These are phyloP conservation scores for Termitomyces sp. DNA, from an alignment of 768 basidiomycete genomes.

Conservation along the genomic window DNA sequence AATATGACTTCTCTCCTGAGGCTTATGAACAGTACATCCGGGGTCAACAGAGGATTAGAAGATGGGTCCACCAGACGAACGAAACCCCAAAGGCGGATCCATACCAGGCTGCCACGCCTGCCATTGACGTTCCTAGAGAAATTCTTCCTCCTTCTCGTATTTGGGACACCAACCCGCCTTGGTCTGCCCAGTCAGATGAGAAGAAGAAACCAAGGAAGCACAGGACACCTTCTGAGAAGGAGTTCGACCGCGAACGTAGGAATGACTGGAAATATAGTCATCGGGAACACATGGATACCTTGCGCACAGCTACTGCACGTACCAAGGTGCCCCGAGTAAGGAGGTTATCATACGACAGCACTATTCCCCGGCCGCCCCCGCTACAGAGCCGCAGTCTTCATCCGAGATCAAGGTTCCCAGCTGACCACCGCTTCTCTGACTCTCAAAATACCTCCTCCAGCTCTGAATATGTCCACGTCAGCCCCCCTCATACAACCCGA, in stretches of 20 bases:
- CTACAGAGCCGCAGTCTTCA: background rate
- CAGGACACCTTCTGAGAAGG: slow-evolving; percentile 8
- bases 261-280: slow-evolving; percentile 10
- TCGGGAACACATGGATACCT: slow-evolving; percentile 7
- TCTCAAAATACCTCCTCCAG: slow-evolving; percentile 6
- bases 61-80: slow-evolving; percentile 3
- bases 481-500: background rate
- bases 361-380: background rate
- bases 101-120: slow-evolving; percentile 5
- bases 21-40: slow-evolving; percentile 18
- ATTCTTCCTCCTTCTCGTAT: background rate
- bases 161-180: background rate
- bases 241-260: slow-evolving; percentile 11
- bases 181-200: background rate
- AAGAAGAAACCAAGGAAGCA: slow-evolving; percentile 2
- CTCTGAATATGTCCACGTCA: background rate
- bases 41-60: slow-evolving; percentile 8
- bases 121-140: background rate
- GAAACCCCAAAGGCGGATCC: slow-evolving; percentile 4
- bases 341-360: slow-evolving; percentile 11
- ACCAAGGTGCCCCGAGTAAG: slow-evolving; percentile 5
- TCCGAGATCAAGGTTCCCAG: background rate
- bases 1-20: slow-evolving; percentile 23
- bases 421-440: slow-evolving; percentile 4
- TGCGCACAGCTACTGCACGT: background rate